Evolutionary conservation across 768 basidiomycete genomes (phyloP).

Genomic region (Tylopilus subfusipes): DNA sequence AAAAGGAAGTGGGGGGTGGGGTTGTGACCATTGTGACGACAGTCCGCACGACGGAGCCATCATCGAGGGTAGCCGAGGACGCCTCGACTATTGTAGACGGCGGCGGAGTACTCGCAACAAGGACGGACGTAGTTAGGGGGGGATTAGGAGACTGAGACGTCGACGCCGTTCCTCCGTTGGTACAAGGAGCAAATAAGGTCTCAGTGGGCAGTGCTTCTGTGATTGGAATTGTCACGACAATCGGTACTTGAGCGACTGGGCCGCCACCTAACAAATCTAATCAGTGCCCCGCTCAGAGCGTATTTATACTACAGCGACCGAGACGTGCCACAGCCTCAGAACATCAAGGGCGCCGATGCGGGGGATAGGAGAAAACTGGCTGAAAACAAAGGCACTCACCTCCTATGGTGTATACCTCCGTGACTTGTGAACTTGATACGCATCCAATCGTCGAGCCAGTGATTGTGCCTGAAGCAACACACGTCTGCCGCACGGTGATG

Average conservation of each 20-base stretch:
- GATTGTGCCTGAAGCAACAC: conserved; percentile 30
- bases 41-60: conserved; percentile 40
- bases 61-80: conserved; percentile 36
- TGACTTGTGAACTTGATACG: conserved; percentile 23
- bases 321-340: conserved; percentile 19
- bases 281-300: conserved; percentile 13
- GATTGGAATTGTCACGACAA: conserved; percentile 36
- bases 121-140: conserved; percentile 21
- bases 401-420: conserved; percentile 33
- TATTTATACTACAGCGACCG: not conserved
- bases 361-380: not conserved
- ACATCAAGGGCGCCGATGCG: not conserved
- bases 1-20: conserved; percentile 30
- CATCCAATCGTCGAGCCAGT: conserved; percentile 28
- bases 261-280: conserved; percentile 21
- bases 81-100: conserved; percentile 32
- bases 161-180: conserved; percentile 20
- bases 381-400: conserved; percentile 34
- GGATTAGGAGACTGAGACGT: conserved; percentile 3
- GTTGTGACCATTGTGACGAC: conserved; percentile 38
- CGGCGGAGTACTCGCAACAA: conserved; percentile 30
- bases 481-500: conserved; percentile 32
- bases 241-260: conserved; percentile 38
- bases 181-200: conserved; percentile 44
- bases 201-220: conserved; percentile 28